Evolutionary conservation across 2,329 filamentous ascomycete species (phyloP).

Genomic region (Paecilomyces formosus): DNA sequence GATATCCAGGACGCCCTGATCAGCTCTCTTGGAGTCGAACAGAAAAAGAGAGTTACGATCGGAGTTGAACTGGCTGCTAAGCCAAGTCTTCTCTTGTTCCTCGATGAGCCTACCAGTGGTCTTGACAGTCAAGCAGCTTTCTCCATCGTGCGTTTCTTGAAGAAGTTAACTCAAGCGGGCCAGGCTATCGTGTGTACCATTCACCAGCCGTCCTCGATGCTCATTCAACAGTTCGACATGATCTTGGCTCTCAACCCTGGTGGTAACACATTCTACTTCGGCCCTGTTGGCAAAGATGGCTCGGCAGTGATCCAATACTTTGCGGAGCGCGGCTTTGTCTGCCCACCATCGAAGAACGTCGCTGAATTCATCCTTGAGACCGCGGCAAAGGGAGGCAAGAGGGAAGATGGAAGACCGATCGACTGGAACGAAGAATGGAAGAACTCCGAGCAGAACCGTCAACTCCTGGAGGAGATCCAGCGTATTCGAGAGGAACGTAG

Average conservation of each 20-base stretch:
- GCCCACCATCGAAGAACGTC: conserved; percentile 59
- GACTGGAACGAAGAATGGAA: conserved; percentile 73
- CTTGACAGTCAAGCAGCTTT: conserved; percentile 63
- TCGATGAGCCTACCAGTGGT: conserved; percentile 66
- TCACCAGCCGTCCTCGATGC: conserved; percentile 61
- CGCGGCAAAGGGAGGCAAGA: conserved; percentile 50
- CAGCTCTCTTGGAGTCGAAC: conserved; percentile 57
- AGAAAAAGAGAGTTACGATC: conserved; percentile 65
- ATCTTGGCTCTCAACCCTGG: conserved; percentile 62
- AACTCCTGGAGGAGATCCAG: conserved; percentile 58
- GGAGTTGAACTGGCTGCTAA: conserved; percentile 66
- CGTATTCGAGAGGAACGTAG: conserved; percentile 53
- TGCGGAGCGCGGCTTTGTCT: conserved; percentile 55
- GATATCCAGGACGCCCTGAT: conserved; percentile 63
- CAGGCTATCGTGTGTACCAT: conserved; percentile 70
- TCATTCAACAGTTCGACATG: conserved; percentile 68
- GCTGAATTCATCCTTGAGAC: conserved; percentile 62
- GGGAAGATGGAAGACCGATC: conserved; percentile 46
- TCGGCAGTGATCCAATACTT: conserved; percentile 61
- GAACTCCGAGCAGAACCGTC: conserved; percentile 54
- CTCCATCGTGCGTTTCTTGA: conserved; percentile 61
- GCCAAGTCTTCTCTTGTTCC: conserved; percentile 59
- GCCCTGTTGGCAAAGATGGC: conserved; percentile 61
- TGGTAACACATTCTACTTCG: conserved; percentile 67
- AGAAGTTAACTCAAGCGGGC: conserved; percentile 58